A percentile compares a stretch with the other conserved stretches of the same genome.
Conservation (phyloP, 2,329 filamentous ascomycete genomes). For the Cercospora brassicicola region DNA sequence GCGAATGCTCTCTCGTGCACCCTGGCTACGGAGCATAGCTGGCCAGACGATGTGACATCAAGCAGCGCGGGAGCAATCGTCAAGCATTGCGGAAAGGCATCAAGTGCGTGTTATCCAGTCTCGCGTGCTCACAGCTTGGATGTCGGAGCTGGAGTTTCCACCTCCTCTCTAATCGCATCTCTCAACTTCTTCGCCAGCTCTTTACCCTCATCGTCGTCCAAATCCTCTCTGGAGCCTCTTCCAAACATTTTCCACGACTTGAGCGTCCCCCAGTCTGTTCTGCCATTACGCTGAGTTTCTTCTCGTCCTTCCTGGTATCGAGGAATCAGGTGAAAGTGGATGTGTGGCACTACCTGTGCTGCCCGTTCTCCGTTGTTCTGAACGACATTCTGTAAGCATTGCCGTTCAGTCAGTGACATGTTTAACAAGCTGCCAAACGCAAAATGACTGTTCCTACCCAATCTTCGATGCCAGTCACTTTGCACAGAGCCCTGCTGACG, state of each 20-base stretch:
- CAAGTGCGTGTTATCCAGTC: background rate
- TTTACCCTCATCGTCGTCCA: conserved; percentile 73
- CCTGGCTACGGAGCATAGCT: background rate
- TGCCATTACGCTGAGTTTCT: conserved; percentile 55
- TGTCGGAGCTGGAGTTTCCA: conserved; percentile 11
- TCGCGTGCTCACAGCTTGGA: conserved; percentile 5
- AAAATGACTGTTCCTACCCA: conserved; percentile 53
- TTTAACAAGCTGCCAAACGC: background rate
- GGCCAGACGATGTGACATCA: background rate
- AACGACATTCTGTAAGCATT: conserved; percentile 68
- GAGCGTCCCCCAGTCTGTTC: conserved; percentile 42
- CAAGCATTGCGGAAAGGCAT: background rate
- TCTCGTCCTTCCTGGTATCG: conserved; percentile 58
- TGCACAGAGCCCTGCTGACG: conserved; percentile 68
- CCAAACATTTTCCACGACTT: conserved; percentile 84
- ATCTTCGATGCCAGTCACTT: conserved; percentile 70
- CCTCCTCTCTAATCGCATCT: conserved; percentile 37
- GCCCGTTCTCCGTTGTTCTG: conserved; percentile 91
- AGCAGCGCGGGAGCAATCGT: background rate
- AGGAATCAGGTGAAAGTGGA: conserved; percentile 93
- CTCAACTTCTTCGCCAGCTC: conserved; percentile 56
- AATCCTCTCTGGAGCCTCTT: conserved; percentile 66
- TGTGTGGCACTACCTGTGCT: conserved; percentile 88
- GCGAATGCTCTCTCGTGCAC: background rate
- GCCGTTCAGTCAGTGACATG: background rate